Percentiles rank a stretch among this genome's conserved stretches.
These are phyloP conservation scores for Metschnikowia orientalis DNA, from an alignment of 805 yeast genomes.

Conservation along the genomic window DNA sequence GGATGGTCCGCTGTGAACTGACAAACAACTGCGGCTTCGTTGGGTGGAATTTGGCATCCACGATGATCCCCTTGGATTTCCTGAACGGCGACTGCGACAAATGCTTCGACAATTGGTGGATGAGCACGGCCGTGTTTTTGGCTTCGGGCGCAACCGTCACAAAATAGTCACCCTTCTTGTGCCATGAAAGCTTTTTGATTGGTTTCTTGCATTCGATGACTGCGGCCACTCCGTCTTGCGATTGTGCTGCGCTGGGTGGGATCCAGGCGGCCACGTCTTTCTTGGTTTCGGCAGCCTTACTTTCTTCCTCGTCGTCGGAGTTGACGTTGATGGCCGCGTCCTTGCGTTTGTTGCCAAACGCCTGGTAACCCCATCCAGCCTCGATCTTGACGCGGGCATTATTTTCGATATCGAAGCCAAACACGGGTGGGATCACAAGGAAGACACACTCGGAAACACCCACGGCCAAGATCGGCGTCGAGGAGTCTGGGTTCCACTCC, in stretches of 20 bases:
- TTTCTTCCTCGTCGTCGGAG: slow-evolving; percentile 31
- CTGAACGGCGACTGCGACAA: slow-evolving; percentile 93
- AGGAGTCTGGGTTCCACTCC: slow-evolving; percentile 84
- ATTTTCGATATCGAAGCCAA: slow-evolving; percentile 84
- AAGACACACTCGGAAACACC: slow-evolving; percentile 77
- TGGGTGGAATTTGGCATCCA: slow-evolving; percentile 97
- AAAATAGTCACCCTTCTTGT: slow-evolving; percentile 93
- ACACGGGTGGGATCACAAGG: slow-evolving; percentile 83
- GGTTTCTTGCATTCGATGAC: slow-evolving; percentile 63
- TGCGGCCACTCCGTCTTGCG: slow-evolving; percentile 62
- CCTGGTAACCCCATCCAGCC: slow-evolving; percentile 86
- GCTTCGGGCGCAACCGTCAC: slow-evolving; percentile 96
- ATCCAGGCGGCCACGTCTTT: slow-evolving; percentile 74
- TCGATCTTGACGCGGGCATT: slow-evolving; percentile 74
- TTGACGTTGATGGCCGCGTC: slow-evolving; percentile 33
- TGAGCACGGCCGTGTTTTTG: slow-evolving; percentile 80
- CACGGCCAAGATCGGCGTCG: slow-evolving; percentile 75
- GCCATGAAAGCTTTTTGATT: slow-evolving; percentile 88
- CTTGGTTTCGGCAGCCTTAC: slow-evolving; percentile 22
- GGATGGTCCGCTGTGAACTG: slow-evolving; percentile 87
- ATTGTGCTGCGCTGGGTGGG: slow-evolving; percentile 63
- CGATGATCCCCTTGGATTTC: slow-evolving; percentile 87
- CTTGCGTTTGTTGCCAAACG: slow-evolving; percentile 51
- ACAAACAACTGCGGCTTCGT: slow-evolving; percentile 90
- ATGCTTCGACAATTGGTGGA: slow-evolving; percentile 93